These are phyloP conservation scores for Cryptococcus sp. DNA, from an alignment of 1,284 basidiomycete species.

Conservation along the genomic window DNA sequence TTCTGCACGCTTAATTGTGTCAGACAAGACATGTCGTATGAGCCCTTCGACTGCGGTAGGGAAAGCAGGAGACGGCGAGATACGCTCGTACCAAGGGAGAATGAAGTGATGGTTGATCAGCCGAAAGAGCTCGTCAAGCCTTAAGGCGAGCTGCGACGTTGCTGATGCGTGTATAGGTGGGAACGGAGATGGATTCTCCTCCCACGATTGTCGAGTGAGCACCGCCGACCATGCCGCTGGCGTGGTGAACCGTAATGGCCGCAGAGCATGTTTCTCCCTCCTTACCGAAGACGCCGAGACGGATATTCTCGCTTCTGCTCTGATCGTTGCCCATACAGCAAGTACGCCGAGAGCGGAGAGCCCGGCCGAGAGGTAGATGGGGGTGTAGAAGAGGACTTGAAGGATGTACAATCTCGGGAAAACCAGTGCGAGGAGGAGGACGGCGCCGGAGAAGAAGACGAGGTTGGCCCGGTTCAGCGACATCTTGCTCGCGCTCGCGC, in stretches of 20 bases:
- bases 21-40: slow-evolving; percentile 67
- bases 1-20: slow-evolving; percentile 61
- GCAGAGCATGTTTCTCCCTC: slow-evolving; percentile 57
- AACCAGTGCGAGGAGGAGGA: slow-evolving; percentile 64
- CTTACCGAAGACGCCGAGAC: not conserved
- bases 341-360: slow-evolving; percentile 60
- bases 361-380: slow-evolving; percentile 47
- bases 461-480: not conserved
- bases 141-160: slow-evolving; percentile 60
- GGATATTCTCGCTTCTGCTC: not conserved
- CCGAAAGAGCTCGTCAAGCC: slow-evolving; percentile 74
- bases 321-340: slow-evolving; percentile 24
- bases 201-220: slow-evolving; percentile 79
- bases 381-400: slow-evolving; percentile 22
- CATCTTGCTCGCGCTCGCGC: slow-evolving; percentile 1
- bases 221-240: slow-evolving; percentile 89
- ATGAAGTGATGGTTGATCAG: slow-evolving; percentile 81
- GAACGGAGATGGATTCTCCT: slow-evolving; percentile 65
- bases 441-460: slow-evolving; percentile 29
- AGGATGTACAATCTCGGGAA: slow-evolving; percentile 50
- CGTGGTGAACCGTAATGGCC: slow-evolving; percentile 77
- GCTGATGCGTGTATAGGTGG: slow-evolving; percentile 48
- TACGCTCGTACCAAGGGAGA: slow-evolving; percentile 75
- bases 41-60: slow-evolving; percentile 77
- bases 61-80: slow-evolving; percentile 83